A percentile compares a stretch with the other conserved stretches of the same genome.
Evolutionary conservation across 768 basidiomycete species (phyloP).

Genomic region (Tulasnella sp.): DNA sequence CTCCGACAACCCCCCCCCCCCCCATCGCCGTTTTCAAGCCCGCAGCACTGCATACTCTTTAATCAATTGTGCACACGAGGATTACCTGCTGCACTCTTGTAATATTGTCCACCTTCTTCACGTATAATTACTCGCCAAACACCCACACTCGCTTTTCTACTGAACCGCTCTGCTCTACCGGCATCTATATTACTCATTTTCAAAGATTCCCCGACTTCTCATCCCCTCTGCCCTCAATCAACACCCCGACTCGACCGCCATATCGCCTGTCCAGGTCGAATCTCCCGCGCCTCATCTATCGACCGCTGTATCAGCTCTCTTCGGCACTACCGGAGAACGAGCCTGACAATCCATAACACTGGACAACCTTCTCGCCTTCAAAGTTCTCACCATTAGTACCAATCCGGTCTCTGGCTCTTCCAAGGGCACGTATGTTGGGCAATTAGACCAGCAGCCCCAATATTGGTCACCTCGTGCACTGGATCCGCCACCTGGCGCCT

Average conservation of each 20-base stretch:
- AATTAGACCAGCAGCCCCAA: not conserved
- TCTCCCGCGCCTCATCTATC: not conserved
- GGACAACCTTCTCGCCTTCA: not conserved
- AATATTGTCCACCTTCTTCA: not conserved
- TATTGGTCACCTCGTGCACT: not conserved
- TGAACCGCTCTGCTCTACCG: not conserved
- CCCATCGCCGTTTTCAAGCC: not conserved
- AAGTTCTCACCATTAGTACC: not conserved
- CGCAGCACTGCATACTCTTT: not conserved
- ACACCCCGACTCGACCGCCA: not conserved
- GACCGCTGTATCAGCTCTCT: not conserved
- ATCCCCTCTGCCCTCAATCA: not conserved
- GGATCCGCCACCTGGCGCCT: not conserved
- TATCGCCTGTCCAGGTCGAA: not conserved
- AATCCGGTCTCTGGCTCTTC: not conserved
- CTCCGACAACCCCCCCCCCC: not conserved
- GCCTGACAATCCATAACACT: not conserved
- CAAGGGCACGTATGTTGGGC: not conserved
- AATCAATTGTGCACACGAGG: not conserved
- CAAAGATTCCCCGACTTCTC: not conserved
- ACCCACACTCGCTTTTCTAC: not conserved
- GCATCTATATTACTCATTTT: not conserved
- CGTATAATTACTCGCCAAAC: not conserved
- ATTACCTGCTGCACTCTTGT: not conserved
- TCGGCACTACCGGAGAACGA: not conserved